phyloP scores from a whole-genome alignment of 2,329 filamentous ascomycete species.

The Cytospora paraplurivora region DNA sequence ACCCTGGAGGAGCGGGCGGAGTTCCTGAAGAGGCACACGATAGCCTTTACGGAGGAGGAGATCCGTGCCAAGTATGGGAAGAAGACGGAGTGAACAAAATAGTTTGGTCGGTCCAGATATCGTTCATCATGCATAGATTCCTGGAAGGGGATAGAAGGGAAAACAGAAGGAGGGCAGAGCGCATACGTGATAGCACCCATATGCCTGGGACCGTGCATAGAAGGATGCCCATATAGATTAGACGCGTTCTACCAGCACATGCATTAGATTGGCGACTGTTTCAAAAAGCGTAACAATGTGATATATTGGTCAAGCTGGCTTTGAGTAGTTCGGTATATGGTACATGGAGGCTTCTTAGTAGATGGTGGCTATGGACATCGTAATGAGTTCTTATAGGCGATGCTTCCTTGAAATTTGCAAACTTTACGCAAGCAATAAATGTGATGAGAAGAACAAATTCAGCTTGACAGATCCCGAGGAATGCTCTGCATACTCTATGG shows the following conservation, averaged over 20 bases:
- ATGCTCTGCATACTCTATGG: no score
- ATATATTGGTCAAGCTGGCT: no score
- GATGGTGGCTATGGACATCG: no score
- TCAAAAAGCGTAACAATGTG: no score
- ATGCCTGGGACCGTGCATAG: background rate
- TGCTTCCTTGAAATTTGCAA: no score
- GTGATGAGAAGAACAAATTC: no score
- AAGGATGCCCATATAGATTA: background rate
- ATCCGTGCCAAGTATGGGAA: slow-evolving; percentile 58
- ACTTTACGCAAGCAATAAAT: no score
- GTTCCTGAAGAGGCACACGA: slow-evolving; percentile 67
- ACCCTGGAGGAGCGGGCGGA: slow-evolving; percentile 62
- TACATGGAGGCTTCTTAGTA: no score
- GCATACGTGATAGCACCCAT: background rate
- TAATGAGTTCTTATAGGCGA: no score
- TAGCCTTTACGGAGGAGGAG: slow-evolving; percentile 65
- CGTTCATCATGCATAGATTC: background rate
- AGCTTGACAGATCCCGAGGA: background rate
- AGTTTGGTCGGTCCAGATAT: background rate
- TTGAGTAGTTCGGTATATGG: no score
- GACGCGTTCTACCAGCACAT: background rate
- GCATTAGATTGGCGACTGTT: background rate
- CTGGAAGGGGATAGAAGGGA: background rate
- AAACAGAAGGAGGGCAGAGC: background rate
- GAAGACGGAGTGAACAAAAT: slow-evolving; percentile 15